Percentiles rank a stretch among this genome's conserved stretches.
phyloP scores from a whole-genome alignment of 352 stramenopile genomes.

The Hyaloperonospora brassicae region DNA sequence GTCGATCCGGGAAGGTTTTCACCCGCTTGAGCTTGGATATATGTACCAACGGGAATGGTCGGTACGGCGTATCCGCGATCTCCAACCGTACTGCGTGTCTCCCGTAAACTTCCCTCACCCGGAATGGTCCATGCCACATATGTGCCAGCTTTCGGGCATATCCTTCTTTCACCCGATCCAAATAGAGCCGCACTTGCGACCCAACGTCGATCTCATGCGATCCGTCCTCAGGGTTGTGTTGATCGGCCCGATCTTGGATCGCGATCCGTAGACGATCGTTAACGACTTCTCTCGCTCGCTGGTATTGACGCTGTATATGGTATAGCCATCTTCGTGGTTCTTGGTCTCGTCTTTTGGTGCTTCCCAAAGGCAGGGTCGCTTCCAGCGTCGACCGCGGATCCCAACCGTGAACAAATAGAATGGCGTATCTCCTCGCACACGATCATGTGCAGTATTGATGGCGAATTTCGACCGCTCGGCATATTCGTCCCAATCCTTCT shows the following conservation, averaged over 20 bases:
- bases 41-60: too few relatives aligned
- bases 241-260: not conserved
- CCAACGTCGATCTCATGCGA: not conserved
- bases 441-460: not conserved
- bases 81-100: too few relatives aligned
- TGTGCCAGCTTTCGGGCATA: too few relatives aligned
- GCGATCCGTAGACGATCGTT: not conserved
- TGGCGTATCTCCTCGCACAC: not conserved
- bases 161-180: too few relatives aligned
- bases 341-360: not conserved
- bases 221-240: not conserved
- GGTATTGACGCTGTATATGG: not conserved
- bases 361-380: not conserved
- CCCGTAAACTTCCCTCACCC: too few relatives aligned
- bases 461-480: not conserved
- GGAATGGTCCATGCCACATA: too few relatives aligned
- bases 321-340: not conserved
- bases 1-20: too few relatives aligned
- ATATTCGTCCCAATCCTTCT: not conserved
- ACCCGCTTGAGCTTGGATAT: too few relatives aligned
- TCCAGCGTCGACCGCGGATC: not conserved
- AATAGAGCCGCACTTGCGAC: too few relatives aligned
- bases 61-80: too few relatives aligned
- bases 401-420: not conserved
- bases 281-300: not conserved